Conservation (phyloP, 1,284 basidiomycete species). For the Sanghuangporus weigelae region DNA sequence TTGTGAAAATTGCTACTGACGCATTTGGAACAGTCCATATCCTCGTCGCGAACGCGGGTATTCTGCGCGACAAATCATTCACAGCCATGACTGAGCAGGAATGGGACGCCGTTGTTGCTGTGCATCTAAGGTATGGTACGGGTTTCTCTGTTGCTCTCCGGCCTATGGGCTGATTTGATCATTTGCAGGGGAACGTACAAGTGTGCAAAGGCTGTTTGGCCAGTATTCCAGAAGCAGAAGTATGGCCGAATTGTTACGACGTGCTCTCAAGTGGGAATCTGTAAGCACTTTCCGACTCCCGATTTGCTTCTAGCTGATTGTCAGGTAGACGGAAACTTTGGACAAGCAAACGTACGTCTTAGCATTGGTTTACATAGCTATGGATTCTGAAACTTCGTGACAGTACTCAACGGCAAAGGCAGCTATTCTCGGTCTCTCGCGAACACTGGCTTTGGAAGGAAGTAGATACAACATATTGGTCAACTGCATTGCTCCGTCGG, state of each 20-base stretch:
- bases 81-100: slow-evolving; percentile 85
- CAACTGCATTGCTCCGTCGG: slow-evolving; percentile 87
- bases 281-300: slow-evolving; percentile 37
- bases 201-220: slow-evolving; percentile 95
- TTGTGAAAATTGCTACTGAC: slow-evolving; percentile 85
- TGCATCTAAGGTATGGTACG: slow-evolving; percentile 67
- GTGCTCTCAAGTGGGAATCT: slow-evolving; percentile 88
- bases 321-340: slow-evolving; percentile 85
- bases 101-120: slow-evolving; percentile 90
- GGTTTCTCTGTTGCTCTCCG: neutral
- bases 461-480: slow-evolving; percentile 86
- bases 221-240: slow-evolving; percentile 95
- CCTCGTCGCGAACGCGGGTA: slow-evolving; percentile 92
- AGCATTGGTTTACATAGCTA: neutral
- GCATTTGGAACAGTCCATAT: slow-evolving; percentile 89
- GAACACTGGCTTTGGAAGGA: slow-evolving; percentile 90
- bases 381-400: neutral
- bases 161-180: neutral
- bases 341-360: slow-evolving; percentile 71
- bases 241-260: slow-evolving; percentile 96
- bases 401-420: slow-evolving; percentile 93
- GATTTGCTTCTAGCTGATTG: slow-evolving; percentile 5
- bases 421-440: slow-evolving; percentile 87
- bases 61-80: slow-evolving; percentile 91
- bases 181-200: slow-evolving; percentile 26